phyloP scores from a whole-genome alignment of 306 rosid genomes.

The Pachyrhizus erosus region DNA sequence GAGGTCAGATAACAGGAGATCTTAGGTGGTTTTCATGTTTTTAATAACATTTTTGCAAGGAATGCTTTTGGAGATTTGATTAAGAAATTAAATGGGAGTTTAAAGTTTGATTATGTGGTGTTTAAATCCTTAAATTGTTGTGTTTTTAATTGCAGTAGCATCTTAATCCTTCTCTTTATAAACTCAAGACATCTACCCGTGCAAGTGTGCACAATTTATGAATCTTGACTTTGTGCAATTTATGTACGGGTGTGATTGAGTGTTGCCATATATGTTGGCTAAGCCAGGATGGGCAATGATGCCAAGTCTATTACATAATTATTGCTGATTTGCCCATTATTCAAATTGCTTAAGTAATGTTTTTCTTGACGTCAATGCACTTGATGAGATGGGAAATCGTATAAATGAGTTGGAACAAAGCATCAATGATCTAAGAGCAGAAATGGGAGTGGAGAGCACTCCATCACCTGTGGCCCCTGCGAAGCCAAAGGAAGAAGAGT shows the following conservation, averaged over 20 bases:
- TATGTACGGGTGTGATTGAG: too few relatives aligned
- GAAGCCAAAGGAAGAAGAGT: constrained; percentile 60
- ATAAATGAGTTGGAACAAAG: constrained; percentile 86
- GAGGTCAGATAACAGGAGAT: background rate
- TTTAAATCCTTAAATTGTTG: constrained; percentile 4
- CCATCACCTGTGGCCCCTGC: constrained; percentile 64
- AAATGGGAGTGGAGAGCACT: constrained; percentile 82
- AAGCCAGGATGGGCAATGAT: constrained; percentile 3
- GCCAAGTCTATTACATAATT: background rate
- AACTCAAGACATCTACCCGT: background rate
- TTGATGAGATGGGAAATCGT: constrained; percentile 90
- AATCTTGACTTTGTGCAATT: background rate
- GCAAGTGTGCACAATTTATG: constrained; percentile 5
- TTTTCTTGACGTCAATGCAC: constrained; percentile 70
- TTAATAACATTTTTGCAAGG: background rate
- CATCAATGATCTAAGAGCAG: constrained; percentile 74
- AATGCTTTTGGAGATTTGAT: constrained; percentile 11
- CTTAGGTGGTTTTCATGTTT: background rate
- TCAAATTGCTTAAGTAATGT: constrained; percentile 35
- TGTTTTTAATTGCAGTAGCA: background rate
- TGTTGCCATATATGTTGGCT: too few relatives aligned
- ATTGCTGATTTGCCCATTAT: constrained; percentile 18
- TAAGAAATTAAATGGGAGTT: background rate
- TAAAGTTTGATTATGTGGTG: constrained; percentile 10
- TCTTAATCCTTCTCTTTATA: background rate